Base-by-base conservation (phyloP, 495 filamentous ascomycete genomes). In the Neurospora sp. region DNA sequence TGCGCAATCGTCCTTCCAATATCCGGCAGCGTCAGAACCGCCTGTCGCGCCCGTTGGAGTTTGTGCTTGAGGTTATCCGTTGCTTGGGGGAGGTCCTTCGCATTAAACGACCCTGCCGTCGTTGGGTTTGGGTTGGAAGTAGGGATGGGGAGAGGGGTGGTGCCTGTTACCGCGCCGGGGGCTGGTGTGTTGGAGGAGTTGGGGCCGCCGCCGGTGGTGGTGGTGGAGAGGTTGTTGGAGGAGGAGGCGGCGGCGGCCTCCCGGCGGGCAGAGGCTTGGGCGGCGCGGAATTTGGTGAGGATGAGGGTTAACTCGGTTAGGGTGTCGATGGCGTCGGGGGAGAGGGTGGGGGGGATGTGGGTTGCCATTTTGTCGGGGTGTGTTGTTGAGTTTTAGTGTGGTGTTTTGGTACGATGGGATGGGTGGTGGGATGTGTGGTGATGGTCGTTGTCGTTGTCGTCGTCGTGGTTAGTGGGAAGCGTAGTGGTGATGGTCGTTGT, bases 281-380 rank as follows among this genome's bases (percentile, higher is more conserved):
- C 72, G 73, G 85, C 82, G 72, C 92, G 88, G 41, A 97, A 88
- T 48, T 91, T 92, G 72, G 89, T 84, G 66, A 98, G 88, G 76
- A 97, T 88, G 12, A 89, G 86, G 79, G 92, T 89, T 69, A 98
- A 87, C 69, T 93, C 88, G 70, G 96, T 94, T 69, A 98, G 86
- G 74, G 93, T 89, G 85, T 97, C 94, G 81, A 97, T 91, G 23
- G 89, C 89, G 84, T 88, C 85, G 72, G 88, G 80, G 79, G 89
- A 84, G 77, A 88, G 84, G 73, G 84, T 80, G 59, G 83, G 77
- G 71, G 85, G 84, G 71, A 83, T 80, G 42, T 80, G 79, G 37
- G 79, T 77, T 41, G 79, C 73, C 77, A 81, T 82, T 72, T 44
- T 27, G 18, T 74, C 69, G 46, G 9, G 48, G 5, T 31, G 6